Conservation (phyloP, 2,329 filamentous ascomycete species). For the Pseudogymnoascus sp. region DNA sequence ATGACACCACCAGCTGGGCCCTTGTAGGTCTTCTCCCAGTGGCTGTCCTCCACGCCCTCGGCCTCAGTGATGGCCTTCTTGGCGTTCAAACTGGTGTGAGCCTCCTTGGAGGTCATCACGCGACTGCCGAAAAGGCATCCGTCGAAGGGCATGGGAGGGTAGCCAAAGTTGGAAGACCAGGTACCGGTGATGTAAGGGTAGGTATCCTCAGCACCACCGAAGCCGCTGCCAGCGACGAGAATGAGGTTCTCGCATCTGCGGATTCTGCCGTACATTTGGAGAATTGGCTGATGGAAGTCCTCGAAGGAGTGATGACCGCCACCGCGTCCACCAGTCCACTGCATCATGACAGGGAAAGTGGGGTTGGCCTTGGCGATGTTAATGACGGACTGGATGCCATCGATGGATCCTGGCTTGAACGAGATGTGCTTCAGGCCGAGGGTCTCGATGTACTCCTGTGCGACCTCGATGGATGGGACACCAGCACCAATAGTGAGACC, state of each 20-base stretch:
- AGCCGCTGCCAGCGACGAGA: conserved; percentile 83
- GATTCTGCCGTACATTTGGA: conserved; percentile 86
- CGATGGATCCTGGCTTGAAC: conserved; percentile 87
- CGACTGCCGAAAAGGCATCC: conserved; percentile 85
- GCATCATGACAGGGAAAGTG: conserved; percentile 82
- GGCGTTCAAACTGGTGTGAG: conserved; percentile 76
- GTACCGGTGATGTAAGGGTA: conserved; percentile 86
- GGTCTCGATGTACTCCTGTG: conserved; percentile 89
- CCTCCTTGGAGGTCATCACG: conserved; percentile 92
- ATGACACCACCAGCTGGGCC: conserved; percentile 87
- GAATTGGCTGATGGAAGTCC: conserved; percentile 87
- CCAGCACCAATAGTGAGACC: conserved; percentile 88
- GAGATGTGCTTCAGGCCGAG: conserved; percentile 86
- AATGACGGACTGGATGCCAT: conserved; percentile 82
- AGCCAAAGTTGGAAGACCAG: conserved; percentile 82
- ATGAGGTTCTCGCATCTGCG: conserved; percentile 81
- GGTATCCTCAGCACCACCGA: conserved; percentile 82
- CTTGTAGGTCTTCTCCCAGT: conserved; percentile 94
- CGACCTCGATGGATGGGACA: conserved; percentile 88
- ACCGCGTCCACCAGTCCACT: conserved; percentile 92
- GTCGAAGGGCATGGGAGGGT: conserved; percentile 90
- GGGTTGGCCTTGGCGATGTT: conserved; percentile 94
- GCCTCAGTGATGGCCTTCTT: conserved; percentile 89
- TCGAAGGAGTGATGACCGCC: conserved; percentile 93
- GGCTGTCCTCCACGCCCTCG: conserved; percentile 67